Percentiles rank a stretch among this genome's conserved stretches.
These are phyloP conservation scores for Cladophialophora yegresii DNA, from an alignment of 2,329 filamentous ascomycete species.

Conservation along the genomic window DNA sequence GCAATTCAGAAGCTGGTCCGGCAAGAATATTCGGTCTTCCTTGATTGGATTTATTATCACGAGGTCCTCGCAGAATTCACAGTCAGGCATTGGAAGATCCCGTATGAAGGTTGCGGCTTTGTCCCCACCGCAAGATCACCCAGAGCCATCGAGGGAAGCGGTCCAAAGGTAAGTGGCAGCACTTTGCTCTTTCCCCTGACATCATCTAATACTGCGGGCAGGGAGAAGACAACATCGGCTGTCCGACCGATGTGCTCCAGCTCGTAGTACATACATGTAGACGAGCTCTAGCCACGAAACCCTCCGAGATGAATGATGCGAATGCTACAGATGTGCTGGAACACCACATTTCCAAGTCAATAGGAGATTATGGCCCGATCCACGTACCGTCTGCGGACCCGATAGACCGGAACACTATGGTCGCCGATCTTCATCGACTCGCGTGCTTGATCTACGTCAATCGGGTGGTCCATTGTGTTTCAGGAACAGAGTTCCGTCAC, in stretches of 20 bases:
- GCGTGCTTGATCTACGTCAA: not conserved
- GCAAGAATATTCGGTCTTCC: not conserved
- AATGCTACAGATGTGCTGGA: not conserved
- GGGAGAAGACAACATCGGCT: not conserved
- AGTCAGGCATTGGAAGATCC: not conserved
- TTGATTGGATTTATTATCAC: not conserved
- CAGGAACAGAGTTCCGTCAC: slow-evolving; percentile 4
- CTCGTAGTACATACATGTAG: not conserved
- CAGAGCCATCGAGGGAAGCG: not conserved
- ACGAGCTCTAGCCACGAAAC: not conserved
- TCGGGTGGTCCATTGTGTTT: not conserved
- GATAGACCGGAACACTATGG: not conserved
- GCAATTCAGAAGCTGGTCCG: not conserved
- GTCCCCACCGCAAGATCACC: not conserved
- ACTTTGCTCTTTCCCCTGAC: not conserved
- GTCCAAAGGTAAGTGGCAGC: not conserved
- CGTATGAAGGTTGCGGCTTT: not conserved
- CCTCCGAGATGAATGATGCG: not conserved
- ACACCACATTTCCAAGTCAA: not conserved
- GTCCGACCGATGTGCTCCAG: not conserved
- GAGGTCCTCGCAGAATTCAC: not conserved
- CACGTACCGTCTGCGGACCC: not conserved
- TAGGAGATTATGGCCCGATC: not conserved
- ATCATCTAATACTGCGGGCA: not conserved
- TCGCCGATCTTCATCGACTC: not conserved